phyloP scores from a whole-genome alignment of 371 early-diverging fungal genomes.

The Entomophthora muscae region DNA sequence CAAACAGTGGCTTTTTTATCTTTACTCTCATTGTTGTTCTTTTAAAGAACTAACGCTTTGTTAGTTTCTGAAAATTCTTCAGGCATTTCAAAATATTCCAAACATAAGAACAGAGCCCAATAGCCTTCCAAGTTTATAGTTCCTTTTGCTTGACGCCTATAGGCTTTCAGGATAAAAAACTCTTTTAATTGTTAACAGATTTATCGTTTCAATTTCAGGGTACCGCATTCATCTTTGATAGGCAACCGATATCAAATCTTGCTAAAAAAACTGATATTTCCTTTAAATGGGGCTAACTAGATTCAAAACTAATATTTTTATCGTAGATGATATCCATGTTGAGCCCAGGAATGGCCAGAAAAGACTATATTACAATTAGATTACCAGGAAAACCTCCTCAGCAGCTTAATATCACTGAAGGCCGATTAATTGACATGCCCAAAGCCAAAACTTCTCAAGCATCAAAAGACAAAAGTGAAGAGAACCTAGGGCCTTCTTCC shows the following conservation, averaged over 20 bases:
- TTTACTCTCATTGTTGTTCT: not conserved
- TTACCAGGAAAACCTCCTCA: not conserved
- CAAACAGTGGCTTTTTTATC: not conserved
- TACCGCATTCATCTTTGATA: too few relatives aligned
- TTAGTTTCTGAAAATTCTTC: not conserved
- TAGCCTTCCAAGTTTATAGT: not conserved
- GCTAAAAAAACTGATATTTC: too few relatives aligned
- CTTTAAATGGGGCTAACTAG: too few relatives aligned
- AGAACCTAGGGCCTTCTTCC: too few relatives aligned
- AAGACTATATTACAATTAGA: not conserved
- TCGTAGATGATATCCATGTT: not conserved
- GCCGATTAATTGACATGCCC: not conserved
- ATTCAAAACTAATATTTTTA: not conserved
- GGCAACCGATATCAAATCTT: too few relatives aligned
- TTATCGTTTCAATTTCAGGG: too few relatives aligned
- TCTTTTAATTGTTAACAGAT: not conserved
- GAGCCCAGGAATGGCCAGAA: not conserved
- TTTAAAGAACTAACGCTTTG: not conserved
- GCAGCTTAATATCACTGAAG: not conserved
- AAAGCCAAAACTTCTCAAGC: not conserved
- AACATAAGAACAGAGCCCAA: not conserved
- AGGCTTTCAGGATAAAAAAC: not conserved
- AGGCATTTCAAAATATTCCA: not conserved
- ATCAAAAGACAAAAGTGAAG: not conserved
- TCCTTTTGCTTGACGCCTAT: not conserved